These are phyloP conservation scores for Colletotrichum abscissum DNA, from an alignment of 2,329 filamentous ascomycete genomes.

Conservation along the genomic window DNA sequence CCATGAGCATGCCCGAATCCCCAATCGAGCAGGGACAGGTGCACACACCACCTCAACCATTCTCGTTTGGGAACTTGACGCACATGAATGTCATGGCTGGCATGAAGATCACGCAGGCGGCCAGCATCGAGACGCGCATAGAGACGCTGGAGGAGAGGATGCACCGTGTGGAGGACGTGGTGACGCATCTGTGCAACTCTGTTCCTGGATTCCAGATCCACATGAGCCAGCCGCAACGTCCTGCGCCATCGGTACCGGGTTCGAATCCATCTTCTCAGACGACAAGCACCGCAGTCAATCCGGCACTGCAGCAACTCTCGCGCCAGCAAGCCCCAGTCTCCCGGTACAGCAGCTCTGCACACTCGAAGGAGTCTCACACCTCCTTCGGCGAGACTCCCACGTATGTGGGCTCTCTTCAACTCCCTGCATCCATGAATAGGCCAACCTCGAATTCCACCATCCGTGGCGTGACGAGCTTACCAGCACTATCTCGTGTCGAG, in stretches of 20 bases:
- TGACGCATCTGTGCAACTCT: conserved; percentile 61
- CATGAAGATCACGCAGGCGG: conserved; percentile 69
- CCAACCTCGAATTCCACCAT: conserved; percentile 60
- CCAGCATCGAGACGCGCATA: conserved; percentile 65
- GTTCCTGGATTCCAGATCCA: conserved; percentile 53
- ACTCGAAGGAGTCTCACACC: conserved; percentile 53
- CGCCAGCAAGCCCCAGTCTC: conserved; percentile 42
- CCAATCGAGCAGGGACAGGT: conserved; percentile 46
- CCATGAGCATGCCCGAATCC: conserved; percentile 46
- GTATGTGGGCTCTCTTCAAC: conserved; percentile 56
- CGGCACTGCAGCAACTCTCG: conserved; percentile 44
- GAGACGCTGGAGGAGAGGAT: conserved; percentile 62
- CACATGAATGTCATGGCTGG: conserved; percentile 59
- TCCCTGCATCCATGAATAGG: conserved; percentile 46
- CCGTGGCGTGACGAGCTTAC: conserved; percentile 58
- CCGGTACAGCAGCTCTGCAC: conserved; percentile 49
- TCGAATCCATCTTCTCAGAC: conserved; percentile 40
- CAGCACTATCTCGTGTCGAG: conserved; percentile 49
- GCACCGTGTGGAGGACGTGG: conserved; percentile 63
- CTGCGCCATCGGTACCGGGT: conserved; percentile 40
- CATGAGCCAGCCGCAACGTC: conserved; percentile 40
- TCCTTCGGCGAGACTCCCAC: conserved; percentile 60
- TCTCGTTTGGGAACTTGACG: conserved; percentile 63
- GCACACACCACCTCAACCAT: conserved; percentile 58
- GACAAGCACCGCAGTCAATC: conserved; percentile 42